Base-by-base conservation (phyloP, 805 yeast species). In the Osmozyma mogii region DNA sequence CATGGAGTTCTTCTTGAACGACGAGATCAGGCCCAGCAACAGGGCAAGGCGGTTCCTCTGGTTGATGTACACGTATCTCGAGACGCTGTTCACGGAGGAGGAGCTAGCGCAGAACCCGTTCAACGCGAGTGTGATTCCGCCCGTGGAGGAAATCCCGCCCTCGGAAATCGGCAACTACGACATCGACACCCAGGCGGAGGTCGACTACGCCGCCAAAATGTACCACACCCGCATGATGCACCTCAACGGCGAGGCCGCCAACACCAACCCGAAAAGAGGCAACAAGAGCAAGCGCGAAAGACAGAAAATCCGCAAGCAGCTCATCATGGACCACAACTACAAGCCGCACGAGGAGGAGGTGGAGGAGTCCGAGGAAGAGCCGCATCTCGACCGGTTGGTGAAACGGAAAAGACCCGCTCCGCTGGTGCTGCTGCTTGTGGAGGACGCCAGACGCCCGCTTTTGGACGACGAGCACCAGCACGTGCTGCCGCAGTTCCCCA, bases 61-160 rank as follows among this genome's bases (percentile, higher is more conserved):
- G 96, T 57, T 89, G 21, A 46, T 84, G 24, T 88, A 84, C 42
- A 70, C 84, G 2, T 84, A 80, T 45, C 58, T 82, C 39, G 96
- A 89, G 48, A 82, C 95, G 0, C 68, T 71, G 35, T 62, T 83
- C 38, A 50, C 68, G 1, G 58, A 65, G 1, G 75, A 67, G 16
- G 72, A 70, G 32, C 44, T 79, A 10, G 51, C 46, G 1, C 31
- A 37, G 5, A 79, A 79, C 41, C 88, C 88, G n/a, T 80, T 78
- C 49, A 65, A 72, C 16, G 49, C 64, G 7, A 26, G 25, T 4
- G 25, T 22, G 8, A 58, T 69, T 4, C 78, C 76, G 6, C 49
- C 47, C 8, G 25, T 48, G 6, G 59, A 56, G 35, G 37, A 36
- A 14, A 42, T 63, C 13, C 44, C 56, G 1, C 54, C 50, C 6